These are phyloP conservation scores for Cyathus striatus DNA, from an alignment of 768 basidiomycete species.

Conservation along the genomic window DNA sequence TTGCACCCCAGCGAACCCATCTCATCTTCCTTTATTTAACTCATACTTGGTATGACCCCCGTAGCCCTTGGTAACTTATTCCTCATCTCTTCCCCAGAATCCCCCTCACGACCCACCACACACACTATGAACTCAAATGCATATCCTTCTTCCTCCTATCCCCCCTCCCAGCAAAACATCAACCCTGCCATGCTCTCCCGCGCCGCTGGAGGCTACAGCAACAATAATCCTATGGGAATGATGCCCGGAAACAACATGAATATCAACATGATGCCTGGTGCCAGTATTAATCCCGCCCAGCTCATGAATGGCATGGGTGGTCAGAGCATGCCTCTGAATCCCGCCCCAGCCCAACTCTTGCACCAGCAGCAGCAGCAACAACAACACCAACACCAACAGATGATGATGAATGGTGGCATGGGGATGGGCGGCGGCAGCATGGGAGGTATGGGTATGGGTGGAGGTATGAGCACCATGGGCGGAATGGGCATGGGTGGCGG, in stretches of 20 bases:
- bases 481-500: slow-evolving; percentile 2
- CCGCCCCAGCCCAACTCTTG: slow-evolving; percentile 9
- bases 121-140: slow-evolving; percentile 13
- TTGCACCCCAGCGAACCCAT: no score
- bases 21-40: no score
- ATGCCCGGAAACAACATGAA: slow-evolving; percentile 3
- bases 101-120: no score
- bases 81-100: no score
- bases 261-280: no score
- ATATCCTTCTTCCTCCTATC: slow-evolving; percentile 10
- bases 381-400: slow-evolving; percentile 15
- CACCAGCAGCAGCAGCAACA: slow-evolving; percentile 12
- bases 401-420: slow-evolving; percentile 12
- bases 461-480: slow-evolving; percentile 6
- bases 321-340: neutral
- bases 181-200: slow-evolving; percentile 26
- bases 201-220: slow-evolving; percentile 13
- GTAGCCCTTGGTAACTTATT: no score
- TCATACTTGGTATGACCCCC: no score
- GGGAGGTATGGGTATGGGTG: slow-evolving; percentile 2
- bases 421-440: slow-evolving; percentile 11
- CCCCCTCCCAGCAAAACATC: slow-evolving; percentile 13
- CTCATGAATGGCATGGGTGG: slow-evolving; percentile 15
- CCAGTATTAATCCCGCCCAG: slow-evolving; percentile 12
- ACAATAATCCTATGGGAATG: slow-evolving; percentile 9